phyloP scores from a whole-genome alignment of 441 rosid genomes.

The Pelargonium cotyledonis region DNA sequence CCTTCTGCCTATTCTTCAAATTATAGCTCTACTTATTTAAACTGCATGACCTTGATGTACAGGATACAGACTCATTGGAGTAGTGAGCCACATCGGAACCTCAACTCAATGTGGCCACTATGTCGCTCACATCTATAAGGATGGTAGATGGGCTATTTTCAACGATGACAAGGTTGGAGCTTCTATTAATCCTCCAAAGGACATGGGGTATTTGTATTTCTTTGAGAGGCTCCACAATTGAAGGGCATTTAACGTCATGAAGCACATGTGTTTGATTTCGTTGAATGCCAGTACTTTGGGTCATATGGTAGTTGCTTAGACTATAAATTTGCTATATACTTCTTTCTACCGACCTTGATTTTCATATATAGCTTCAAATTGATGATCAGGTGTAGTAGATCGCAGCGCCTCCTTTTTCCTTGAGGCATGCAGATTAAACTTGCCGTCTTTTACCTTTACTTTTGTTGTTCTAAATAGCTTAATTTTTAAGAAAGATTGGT shows the following conservation, averaged over 20 bases:
- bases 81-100: slow-evolving; percentile 93
- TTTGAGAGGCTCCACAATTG: slow-evolving; percentile 67
- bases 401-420: no score
- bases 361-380: no score
- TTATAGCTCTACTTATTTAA: not conserved
- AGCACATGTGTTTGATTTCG: no score
- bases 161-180: slow-evolving; percentile 87
- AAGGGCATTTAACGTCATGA: slow-evolving; percentile 10
- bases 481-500: no score
- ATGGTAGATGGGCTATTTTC: slow-evolving; percentile 88
- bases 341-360: no score
- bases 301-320: no score
- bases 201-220: slow-evolving; percentile 94
- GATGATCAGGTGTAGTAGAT: no score
- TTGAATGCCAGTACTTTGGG: no score
- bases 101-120: slow-evolving; percentile 93
- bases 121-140: slow-evolving; percentile 82
- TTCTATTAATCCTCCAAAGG: slow-evolving; percentile 81
- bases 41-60: slow-evolving; percentile 11
- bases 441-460: no score
- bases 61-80: slow-evolving; percentile 82
- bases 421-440: no score
- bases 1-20: not conserved
- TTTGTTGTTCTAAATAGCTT: no score
- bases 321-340: no score